Evolutionary conservation across 345 rosid genomes (phyloP), one percentile per base, ranked within the genome.

Genomic region (Combretum micranthum): DNA sequence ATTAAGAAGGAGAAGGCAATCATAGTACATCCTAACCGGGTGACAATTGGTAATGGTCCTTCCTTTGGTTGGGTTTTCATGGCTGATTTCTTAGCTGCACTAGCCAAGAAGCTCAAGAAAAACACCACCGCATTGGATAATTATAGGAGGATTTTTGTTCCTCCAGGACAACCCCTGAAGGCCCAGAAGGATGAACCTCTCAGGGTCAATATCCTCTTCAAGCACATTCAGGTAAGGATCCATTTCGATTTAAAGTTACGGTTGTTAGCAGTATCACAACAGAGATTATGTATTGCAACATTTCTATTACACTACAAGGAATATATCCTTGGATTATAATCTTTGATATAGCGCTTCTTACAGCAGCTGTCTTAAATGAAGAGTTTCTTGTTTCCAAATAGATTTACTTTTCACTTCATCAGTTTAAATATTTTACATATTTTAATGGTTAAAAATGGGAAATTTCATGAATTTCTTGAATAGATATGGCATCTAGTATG

Each of bases 1-100:
- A 63, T 82, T 66, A 82, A 65, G 70, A 82, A 80, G 81, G 88
- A 82, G 73, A 85, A 85, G 64, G 9, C 69, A 3, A 57, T 85
- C 46, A 57, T 78, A 0, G 92, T 85, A 66, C 69, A 85, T 59
- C 86, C 86, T 50, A 67, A 76, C 61, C 86, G 92, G 22, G 92
- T 85, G 70, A 76, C 84, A 3, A 59, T 85, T 21, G 88, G 84
- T 63, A 71, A 76, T 48, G 92, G 92, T 19, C 92, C 86, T 66
- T 80, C 92, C 23, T 65, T 85, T 49, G 92, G 88, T 23, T 85
- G 88, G 82, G 88, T 85, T 50, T 82, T 82, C 66, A 85, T 85
- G 92, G 69, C 79, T 50, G 92, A 85, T 44, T 84, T 82, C 67
- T 66, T 84, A 25, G 62, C 70, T 50, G 83, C 85, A 18, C 63